These are phyloP conservation scores for Cylindrotheca closterium DNA, from an alignment of 108 stramenopile genomes.

Conservation along the genomic window DNA sequence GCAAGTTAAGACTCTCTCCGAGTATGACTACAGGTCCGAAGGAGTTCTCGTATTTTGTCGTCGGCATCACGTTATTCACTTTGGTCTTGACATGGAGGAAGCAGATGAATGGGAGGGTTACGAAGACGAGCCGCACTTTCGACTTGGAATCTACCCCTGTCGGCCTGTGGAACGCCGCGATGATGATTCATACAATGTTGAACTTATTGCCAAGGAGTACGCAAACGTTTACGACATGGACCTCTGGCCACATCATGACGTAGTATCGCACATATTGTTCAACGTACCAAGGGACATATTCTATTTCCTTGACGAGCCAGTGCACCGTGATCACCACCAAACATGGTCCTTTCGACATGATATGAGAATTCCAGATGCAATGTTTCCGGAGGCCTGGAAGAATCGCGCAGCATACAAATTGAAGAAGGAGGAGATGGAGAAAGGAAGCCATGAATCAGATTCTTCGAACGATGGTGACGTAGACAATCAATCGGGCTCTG, in stretches of 20 bases:
- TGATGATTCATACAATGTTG: constrained; percentile 52
- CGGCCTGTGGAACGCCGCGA: constrained; percentile 30
- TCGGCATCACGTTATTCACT: not conserved
- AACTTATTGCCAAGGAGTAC: no score
- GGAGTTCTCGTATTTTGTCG: constrained; percentile 31
- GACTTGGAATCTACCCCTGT: constrained; percentile 24
- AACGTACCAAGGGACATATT: constrained; percentile 45
- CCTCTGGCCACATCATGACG: not conserved
- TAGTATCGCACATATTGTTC: constrained; percentile 21
- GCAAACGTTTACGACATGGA: no score
- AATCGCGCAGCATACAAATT: constrained; percentile 1
- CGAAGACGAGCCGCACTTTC: constrained; percentile 3
- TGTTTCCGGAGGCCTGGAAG: constrained; percentile 46
- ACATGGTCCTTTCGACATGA: constrained; percentile 72
- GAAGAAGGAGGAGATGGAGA: not conserved
- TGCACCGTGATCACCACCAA: constrained; percentile 38
- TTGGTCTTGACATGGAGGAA: constrained; percentile 4
- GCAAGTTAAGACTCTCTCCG: constrained; percentile 17
- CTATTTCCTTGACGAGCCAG: constrained; percentile 37
- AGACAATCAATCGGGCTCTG: not conserved
- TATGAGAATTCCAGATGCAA: constrained; percentile 71
- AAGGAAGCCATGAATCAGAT: no score
- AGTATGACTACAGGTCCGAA: constrained; percentile 18
- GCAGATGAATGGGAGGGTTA: constrained; percentile 15
- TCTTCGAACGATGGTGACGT: not conserved